These are phyloP conservation scores for Zygotorulaspora danielsina DNA, from an alignment of 805 yeast species.

Conservation along the genomic window DNA sequence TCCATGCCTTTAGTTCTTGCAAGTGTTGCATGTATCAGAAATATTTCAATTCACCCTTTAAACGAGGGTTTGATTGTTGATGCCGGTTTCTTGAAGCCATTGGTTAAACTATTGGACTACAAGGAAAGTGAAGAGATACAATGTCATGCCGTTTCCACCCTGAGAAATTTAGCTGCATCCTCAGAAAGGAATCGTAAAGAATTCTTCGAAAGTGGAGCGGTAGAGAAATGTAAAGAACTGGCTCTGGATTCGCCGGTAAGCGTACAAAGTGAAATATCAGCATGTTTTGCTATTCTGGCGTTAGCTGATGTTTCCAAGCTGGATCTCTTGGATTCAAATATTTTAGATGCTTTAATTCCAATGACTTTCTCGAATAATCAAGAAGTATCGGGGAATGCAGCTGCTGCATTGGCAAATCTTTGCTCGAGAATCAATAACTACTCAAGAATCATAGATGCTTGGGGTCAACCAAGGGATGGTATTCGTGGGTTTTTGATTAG, in stretches of 20 bases:
- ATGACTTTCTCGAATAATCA: conserved; percentile 81
- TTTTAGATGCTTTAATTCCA: conserved; percentile 85
- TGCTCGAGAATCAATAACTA: conserved; percentile 88
- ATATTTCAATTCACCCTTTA: conserved; percentile 92
- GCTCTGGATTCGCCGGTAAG: conserved; percentile 82
- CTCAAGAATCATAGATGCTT: conserved; percentile 67
- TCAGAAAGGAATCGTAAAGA: conserved; percentile 90
- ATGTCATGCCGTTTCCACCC: conserved; percentile 95
- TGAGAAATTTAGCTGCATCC: conserved; percentile 93
- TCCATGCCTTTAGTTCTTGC: conserved; percentile 92
- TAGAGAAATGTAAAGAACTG: conserved; percentile 83
- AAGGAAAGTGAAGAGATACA: conserved; percentile 92
- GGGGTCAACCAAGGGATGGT: conserved; percentile 81
- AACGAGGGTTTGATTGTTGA: conserved; percentile 94
- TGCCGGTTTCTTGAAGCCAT: conserved; percentile 91
- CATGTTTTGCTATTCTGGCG: conserved; percentile 95
- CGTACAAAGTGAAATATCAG: conserved; percentile 94
- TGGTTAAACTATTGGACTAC: conserved; percentile 78
- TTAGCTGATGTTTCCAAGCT: conserved; percentile 91
- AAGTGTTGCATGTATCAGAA: conserved; percentile 97
- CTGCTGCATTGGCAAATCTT: conserved; percentile 94
- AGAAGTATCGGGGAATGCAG: conserved; percentile 97
- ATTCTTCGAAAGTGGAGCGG: conserved; percentile 91
- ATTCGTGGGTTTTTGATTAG: conserved; percentile 76
- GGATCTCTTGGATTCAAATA: conserved; percentile 74